Conservation (phyloP, 1,284 basidiomycete genomes). For the Limonomyces culmigenus region DNA sequence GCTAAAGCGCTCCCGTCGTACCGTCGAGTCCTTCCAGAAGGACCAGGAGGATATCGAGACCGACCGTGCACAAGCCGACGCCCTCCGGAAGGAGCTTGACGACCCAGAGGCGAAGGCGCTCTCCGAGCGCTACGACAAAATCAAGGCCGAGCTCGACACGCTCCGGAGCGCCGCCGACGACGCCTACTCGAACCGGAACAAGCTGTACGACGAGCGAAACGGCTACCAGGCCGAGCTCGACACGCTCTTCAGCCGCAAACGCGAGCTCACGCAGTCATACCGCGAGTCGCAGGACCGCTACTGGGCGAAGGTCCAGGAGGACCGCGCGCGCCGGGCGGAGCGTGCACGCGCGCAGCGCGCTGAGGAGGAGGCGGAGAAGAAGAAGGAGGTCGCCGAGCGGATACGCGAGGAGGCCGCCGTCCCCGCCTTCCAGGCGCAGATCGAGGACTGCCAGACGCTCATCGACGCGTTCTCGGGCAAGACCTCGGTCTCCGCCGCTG, state of each 20-base stretch:
- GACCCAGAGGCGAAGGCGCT: slow-evolving; percentile 81
- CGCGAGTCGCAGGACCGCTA: slow-evolving; percentile 72
- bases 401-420: slow-evolving; percentile 82
- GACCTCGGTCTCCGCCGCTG: slow-evolving; percentile 27
- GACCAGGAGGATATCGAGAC: slow-evolving; percentile 71
- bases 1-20: slow-evolving; percentile 51
- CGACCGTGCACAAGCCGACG: slow-evolving; percentile 65
- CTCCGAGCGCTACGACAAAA: slow-evolving; percentile 68
- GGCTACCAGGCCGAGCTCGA: slow-evolving; percentile 57
- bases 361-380: slow-evolving; percentile 72
- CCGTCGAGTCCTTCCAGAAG: slow-evolving; percentile 66
- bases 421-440: slow-evolving; percentile 86
- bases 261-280: slow-evolving; percentile 54
- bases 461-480: slow-evolving; percentile 83
- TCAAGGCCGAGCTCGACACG: slow-evolving; percentile 78
- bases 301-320: slow-evolving; percentile 71
- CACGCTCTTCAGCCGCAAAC: slow-evolving; percentile 63
- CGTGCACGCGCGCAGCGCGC: slow-evolving; percentile 66
- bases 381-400: slow-evolving; percentile 64
- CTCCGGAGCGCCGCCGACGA: slow-evolving; percentile 82
- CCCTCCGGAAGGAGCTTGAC: slow-evolving; percentile 72
- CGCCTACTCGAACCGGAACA: slow-evolving; percentile 65
- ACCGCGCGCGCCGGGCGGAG: slow-evolving; percentile 74
- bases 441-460: slow-evolving; percentile 93
- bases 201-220: slow-evolving; percentile 82